Evolutionary conservation across 768 basidiomycete species (phyloP), one percentile per base, ranked within the genome.

Genomic region (Thelephora ganbajun): DNA sequence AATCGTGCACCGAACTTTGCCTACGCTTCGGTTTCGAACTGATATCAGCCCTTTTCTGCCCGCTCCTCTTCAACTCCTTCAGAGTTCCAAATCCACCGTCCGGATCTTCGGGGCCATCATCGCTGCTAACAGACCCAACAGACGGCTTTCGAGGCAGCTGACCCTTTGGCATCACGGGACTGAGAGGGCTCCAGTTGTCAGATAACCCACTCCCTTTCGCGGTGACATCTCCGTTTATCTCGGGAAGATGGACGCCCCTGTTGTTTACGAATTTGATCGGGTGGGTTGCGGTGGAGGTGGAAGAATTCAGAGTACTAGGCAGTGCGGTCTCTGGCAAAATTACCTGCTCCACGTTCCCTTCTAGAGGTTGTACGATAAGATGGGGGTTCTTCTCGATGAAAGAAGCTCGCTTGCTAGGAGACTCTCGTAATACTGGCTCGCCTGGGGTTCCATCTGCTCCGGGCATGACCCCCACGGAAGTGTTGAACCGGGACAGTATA

Each of bases 1-100:
- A 59, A 56, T 90, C 82, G 56, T 91, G 85, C 19, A 89, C 85
- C 11, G 88, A 89, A 56, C 77, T 81, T 66, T 89, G 84, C 52
- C 86, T 66, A 35, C 74, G 68, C 54, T 76, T 77, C 37, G 65
- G 22, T 19, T 45, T 49, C 14, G 58, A 53, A 30, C 54, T 49
- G 45, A 49, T 53, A 41, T 56, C 60, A 49, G 34, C 48, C 50
- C 9, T 46, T 51, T 42, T 50, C 48, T 43, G 45, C 41, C 33
- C 20, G 16, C 33, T 35, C 30, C 35, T 41, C 2, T 16, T 35
- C 43, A 49, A 13, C 43, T 45, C 18, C 30, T 48, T 42, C 48
- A 45, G 59, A 30, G 26, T 30, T 4, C 26, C 26, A 30, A 30
- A 30, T 30, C 26, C 26, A 13, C 66, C 63, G 13, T 45, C 52